Evolutionary conservation across 2,329 filamentous ascomycete species (phyloP).

Genomic region (Paecilomyces formosus): DNA sequence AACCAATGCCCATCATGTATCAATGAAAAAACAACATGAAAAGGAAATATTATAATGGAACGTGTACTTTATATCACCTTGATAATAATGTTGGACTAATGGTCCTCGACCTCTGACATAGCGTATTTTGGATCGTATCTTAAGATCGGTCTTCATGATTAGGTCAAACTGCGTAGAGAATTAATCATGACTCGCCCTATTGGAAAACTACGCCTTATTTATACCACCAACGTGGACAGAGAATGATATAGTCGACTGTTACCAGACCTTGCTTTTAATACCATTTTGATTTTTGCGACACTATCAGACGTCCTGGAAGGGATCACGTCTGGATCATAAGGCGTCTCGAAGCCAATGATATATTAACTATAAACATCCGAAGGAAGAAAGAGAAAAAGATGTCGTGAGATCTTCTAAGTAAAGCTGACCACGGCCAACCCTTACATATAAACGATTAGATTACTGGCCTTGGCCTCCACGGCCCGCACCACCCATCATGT

Average conservation of each 20-base stretch:
- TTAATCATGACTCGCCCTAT: too few species aligned
- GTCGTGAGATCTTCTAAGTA: neutral
- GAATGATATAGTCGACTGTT: neutral
- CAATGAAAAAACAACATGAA: neutral
- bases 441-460: conserved; percentile 4
- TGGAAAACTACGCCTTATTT: neutral
- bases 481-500: conserved; percentile 55
- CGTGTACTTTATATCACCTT: neutral
- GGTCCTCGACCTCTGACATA: neutral
- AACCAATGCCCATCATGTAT: neutral
- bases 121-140: too few species aligned
- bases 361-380: neutral
- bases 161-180: neutral
- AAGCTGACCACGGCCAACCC: neutral
- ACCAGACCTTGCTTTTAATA: neutral
- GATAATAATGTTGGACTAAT: neutral
- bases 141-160: neutral
- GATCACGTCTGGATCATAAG: neutral
- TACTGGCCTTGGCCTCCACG: conserved; percentile 31
- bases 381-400: neutral
- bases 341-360: neutral
- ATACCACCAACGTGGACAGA: neutral
- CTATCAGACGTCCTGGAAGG: neutral
- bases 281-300: neutral
- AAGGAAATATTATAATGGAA: neutral